Evolutionary conservation across 108 stramenopile species (phyloP), one percentile per base, ranked within the genome.

Genomic region (Bacterosira constricta): DNA sequence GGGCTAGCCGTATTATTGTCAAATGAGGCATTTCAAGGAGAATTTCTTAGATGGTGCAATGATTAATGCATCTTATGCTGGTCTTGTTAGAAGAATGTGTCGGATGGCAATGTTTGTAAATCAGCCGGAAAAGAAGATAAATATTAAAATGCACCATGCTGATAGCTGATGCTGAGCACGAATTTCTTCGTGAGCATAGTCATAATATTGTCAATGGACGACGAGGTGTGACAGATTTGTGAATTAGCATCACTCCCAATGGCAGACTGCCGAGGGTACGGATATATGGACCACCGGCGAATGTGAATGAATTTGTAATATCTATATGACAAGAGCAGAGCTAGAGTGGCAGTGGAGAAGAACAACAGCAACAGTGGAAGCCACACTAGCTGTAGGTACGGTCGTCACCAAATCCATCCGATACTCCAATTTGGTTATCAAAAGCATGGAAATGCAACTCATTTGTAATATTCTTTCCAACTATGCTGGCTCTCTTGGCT

Each of bases 41-140:
- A 97, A 97, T 65, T 97, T 87, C 60, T 96, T 96, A 1, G 93
- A 97, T 65, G 85, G 85, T 72, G 88, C 91, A 6, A 41, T 59
- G 23, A 85, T 97, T 21, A 90, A 95, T 65, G 96, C 85, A n/a
- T 93, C 90, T 60, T 69, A 29, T 37, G 72, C 81, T n/a, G 52
- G 53, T 45, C 25, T 50, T 47, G 59, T 59, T 30, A n/a, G n/a
- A n/a, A n/a, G n/a, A n/a, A n/a, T n/a, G 11, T 73, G 6, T 42
- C 74, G 20, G 79, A 75, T 32, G 74, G 58, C 13, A 20, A 29
- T 13, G 63, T 81, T 25, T 78, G 83, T 57, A 55, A 36, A 26
- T 77, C 66, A 2, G 47, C 55, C 1, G 69, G 35, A 6, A 51
- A 38, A 4, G 47, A 42, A 26, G 73, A 58, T 13, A n/a, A n/a